Evolutionary conservation across 164 flowering plant genomes (phyloP), one percentile per base, ranked within the genome.

Genomic region (Euptelea pleiosperma): DNA sequence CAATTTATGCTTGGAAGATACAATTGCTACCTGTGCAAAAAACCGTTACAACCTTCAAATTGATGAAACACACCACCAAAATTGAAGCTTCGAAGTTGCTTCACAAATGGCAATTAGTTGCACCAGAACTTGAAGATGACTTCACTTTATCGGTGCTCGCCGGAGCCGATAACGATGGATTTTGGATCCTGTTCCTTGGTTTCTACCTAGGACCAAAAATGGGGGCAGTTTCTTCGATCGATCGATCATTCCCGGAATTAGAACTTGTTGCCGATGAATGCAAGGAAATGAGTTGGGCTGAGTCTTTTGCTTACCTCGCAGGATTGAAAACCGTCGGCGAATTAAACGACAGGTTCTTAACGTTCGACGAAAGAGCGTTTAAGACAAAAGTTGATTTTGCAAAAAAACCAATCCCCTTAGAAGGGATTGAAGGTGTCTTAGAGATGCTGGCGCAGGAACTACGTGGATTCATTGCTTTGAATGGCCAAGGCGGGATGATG

Each of bases 1-100:
- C 40, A 19, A 50, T 65, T 15, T 61, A 52, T 5, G 52, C 52
- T 26, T 65, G 69, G 69, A 65, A 65, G 42, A 44, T 65, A 30
- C 39, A 51, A 18, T 15, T 65, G 9, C 33, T 44, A 3, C 33
- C 31, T 2, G 63, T 65, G 2, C 63, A 58, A 12, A 46, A 59
- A 36, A 58, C 11, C 2, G 59, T 65, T 10, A 45, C 59, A 8
- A 46, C 42, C 28, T 55, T 55, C 11, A 26, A 24, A 3, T 11
- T 55, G 29, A 26, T 6, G 8, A 46, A 40, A 6, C 6, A 15
- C 8, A 55, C 42, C 11, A 0, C 7, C 16, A 10, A 12, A 1
- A 26, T 26, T 3, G 19, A 14, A 11, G 40, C 52, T 22, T 52
- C 60, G 8, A 16, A 46, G 29, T 36, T 63, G 4, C 49, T 55